Conservation (phyloP, 208 protist species). For the Leishmania mexicana region DNA sequence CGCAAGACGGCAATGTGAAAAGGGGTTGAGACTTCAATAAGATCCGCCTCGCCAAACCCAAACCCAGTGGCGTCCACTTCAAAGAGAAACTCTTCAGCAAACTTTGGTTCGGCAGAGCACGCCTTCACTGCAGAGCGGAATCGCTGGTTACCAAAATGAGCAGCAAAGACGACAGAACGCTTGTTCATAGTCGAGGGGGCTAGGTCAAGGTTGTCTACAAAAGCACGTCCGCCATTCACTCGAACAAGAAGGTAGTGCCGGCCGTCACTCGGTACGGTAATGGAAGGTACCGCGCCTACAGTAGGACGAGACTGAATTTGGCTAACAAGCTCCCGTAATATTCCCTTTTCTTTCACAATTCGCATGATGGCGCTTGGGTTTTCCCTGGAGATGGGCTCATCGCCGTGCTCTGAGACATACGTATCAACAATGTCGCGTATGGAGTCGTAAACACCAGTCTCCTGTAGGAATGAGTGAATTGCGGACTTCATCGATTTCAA, state of each 20-base stretch:
- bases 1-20: conserved; percentile 88
- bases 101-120: conserved; percentile 64
- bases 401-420: conserved; percentile 74
- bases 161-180: conserved; percentile 60
- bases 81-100: conserved; percentile 92
- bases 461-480: conserved; percentile 84
- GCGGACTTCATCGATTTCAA: conserved; percentile 75
- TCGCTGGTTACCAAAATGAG: conserved; percentile 91
- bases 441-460: conserved; percentile 85
- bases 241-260: conserved; percentile 83
- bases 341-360: conserved; percentile 82
- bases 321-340: conserved; percentile 76
- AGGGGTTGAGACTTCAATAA: conserved; percentile 83
- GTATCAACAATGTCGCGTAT: conserved; percentile 90
- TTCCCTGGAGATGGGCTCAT: conserved; percentile 26
- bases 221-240: conserved; percentile 83
- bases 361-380: conserved; percentile 80
- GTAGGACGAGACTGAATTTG: conserved; percentile 41
- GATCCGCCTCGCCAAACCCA: conserved; percentile 52
- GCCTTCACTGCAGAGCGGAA: conserved; percentile 55
- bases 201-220: conserved; percentile 92
- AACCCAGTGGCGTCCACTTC: conserved; percentile 77
- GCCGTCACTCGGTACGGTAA: conserved; percentile 29
- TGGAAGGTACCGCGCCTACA: not conserved
- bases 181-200: conserved; percentile 25